Conservation (phyloP, 1,284 basidiomycete species). For the Fomitopsis pinicola region DNA sequence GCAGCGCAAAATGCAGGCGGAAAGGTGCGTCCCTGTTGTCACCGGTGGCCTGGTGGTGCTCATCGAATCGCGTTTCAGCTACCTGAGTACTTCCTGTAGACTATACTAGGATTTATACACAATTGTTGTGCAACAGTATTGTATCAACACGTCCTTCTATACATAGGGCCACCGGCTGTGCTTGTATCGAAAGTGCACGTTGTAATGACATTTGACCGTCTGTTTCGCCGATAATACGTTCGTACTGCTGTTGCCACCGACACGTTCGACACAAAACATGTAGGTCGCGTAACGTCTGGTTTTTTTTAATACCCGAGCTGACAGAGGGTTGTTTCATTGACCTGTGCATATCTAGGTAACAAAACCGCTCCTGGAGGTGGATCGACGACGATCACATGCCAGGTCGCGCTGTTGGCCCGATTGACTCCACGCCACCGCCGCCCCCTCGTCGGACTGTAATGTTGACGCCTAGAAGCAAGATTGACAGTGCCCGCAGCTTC, state of each 20-base stretch:
- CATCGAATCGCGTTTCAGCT: slow-evolving; percentile 33
- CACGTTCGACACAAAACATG: not conserved
- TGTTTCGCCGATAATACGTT: not conserved
- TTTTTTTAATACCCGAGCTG: not conserved
- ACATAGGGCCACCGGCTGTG: not conserved
- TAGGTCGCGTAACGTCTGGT: not conserved
- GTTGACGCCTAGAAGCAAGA: not conserved
- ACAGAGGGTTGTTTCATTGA: not conserved
- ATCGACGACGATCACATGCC: not conserved
- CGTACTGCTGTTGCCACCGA: not conserved
- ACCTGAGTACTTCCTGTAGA: slow-evolving; percentile 68
- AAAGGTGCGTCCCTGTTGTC: slow-evolving; percentile 44
- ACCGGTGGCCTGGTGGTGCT: not conserved
- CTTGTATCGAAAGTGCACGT: not conserved
- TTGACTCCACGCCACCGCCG: slow-evolving; percentile 18
- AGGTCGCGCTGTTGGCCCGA: not conserved
- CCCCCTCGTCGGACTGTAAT: slow-evolving; percentile 13
- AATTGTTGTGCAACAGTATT: not conserved
- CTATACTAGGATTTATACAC: slow-evolving; percentile 16
- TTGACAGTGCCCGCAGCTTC: not conserved
- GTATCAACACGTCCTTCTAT: slow-evolving; percentile 1
- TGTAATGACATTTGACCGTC: not conserved
- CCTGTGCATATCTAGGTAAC: not conserved
- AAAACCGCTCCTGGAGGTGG: not conserved
- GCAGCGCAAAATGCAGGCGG: slow-evolving; percentile 62